A percentile compares a stretch with the other conserved stretches of the same genome.
Conservation (phyloP, 306 rosid species). For the Cucumis sativus region DNA sequence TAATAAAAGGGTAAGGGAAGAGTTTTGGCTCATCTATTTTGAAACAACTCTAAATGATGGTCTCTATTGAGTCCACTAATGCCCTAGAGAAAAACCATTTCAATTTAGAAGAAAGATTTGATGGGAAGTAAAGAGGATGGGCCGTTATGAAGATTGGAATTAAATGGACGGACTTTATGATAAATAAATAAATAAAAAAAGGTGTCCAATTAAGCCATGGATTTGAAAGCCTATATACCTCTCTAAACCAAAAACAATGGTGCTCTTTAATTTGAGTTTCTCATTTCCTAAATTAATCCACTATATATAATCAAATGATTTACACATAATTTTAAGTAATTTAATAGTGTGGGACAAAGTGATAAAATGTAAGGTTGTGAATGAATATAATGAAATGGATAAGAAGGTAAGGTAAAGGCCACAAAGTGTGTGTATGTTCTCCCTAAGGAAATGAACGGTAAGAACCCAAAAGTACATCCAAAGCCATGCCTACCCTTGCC, state of each 20-base stretch:
- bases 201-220: neutral
- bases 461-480: neutral
- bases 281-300: no score
- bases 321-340: no score
- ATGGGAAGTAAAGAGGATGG: neutral
- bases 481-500: slow-evolving; percentile 53
- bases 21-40: no score
- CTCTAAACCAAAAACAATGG: neutral
- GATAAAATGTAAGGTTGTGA: neutral
- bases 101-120: no score
- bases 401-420: neutral
- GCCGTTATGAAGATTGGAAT: neutral
- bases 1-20: no score
- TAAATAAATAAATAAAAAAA: no score
- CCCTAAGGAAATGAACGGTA: neutral
- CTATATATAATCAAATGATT: no score
- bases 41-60: no score
- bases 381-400: neutral
- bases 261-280: neutral
- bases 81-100: no score
- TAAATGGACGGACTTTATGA: neutral
- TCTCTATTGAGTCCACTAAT: no score
- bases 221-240: neutral
- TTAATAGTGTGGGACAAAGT: neutral
- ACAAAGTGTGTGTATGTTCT: neutral